A percentile compares a stretch with the other conserved stretches of the same genome.
Evolutionary conservation across 306 rosid species (phyloP).

Genomic region (Macrotyloma uniflorum): DNA sequence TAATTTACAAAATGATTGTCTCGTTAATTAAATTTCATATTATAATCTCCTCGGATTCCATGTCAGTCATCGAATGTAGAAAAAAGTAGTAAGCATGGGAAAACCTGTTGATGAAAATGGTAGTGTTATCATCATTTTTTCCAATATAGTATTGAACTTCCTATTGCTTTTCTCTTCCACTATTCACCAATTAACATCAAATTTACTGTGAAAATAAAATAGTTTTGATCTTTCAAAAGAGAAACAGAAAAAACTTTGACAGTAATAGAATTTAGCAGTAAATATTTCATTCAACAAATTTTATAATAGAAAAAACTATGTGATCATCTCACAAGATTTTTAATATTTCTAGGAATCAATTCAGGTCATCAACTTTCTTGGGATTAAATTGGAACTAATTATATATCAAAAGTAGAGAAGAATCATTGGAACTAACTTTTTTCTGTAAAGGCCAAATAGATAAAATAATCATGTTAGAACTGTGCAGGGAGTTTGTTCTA

Average conservation of each 20-base stretch:
- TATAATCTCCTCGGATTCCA: conserved; percentile 39
- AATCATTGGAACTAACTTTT: background rate
- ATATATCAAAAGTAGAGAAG: background rate
- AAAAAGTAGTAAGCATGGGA: background rate
- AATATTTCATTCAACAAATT: no score
- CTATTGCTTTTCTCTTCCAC: background rate
- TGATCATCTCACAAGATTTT: background rate
- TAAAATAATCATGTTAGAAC: background rate
- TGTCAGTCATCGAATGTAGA: conserved; percentile 15
- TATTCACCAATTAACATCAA: background rate
- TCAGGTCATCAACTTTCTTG: background rate
- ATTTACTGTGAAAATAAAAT: background rate
- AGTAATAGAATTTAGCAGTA: no score
- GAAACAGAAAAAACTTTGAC: background rate
- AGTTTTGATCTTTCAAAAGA: no score
- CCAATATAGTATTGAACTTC: background rate
- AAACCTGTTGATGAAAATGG: conserved; percentile 18
- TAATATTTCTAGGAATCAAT: background rate
- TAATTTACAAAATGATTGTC: conserved; percentile 49
- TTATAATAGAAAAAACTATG: no score
- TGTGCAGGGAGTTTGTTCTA: background rate
- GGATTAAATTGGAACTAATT: background rate
- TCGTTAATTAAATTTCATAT: conserved; percentile 23
- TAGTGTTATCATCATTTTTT: background rate
- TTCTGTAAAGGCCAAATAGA: background rate